Base-by-base conservation (phyloP, 495 filamentous ascomycete species). In the Talaromyces adpressus region DNA sequence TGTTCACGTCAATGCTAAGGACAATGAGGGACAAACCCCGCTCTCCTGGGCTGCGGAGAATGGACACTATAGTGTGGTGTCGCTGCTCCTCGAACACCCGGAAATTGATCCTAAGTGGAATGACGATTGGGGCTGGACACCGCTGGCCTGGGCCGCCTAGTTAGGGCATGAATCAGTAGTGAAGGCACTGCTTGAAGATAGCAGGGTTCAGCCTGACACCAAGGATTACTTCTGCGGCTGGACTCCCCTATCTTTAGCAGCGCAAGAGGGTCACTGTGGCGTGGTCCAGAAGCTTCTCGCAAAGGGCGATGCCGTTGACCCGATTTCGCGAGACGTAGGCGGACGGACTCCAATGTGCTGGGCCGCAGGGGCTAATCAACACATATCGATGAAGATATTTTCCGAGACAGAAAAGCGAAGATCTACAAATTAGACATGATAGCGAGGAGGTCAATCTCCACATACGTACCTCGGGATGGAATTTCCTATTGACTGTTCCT, bases 201-300 rank as follows among this genome's bases (percentile, higher is more conserved):
- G 64, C 23, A 68, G 62, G 30, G 69, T 73, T 14, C 58, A 74
- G 20, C 56, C 76, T 18, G 63, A 77, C 51, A 59, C 62, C 0
- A 67, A 52, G 7, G 75, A 80, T 66, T 61, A 67, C 16, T 57
- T 30, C 23, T 32, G 30, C 30, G 73, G 74, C 14, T 64, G 66
- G 23, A 75, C 76, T 11, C 72, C 78, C 27, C 57, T 79, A 20
- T 69, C 61, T 61, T 74, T 66, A 70, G 76, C 76, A 63, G 68
- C 72, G 30, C 30, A 32, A 23, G 30, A 52, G 47, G 47, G 47
- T 32, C 30, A 32, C 30, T 32, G 5, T 32, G 30, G 7, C 30
- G 30, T 32, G 30, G 30, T 32, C 30, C 30, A 32, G 30, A 32
- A 32, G 30, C 30, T 32, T 1, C 30, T 32, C 30, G 30, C 30